Conservation (phyloP, 306 rosid species). For the Adenanthera pavonina region DNA sequence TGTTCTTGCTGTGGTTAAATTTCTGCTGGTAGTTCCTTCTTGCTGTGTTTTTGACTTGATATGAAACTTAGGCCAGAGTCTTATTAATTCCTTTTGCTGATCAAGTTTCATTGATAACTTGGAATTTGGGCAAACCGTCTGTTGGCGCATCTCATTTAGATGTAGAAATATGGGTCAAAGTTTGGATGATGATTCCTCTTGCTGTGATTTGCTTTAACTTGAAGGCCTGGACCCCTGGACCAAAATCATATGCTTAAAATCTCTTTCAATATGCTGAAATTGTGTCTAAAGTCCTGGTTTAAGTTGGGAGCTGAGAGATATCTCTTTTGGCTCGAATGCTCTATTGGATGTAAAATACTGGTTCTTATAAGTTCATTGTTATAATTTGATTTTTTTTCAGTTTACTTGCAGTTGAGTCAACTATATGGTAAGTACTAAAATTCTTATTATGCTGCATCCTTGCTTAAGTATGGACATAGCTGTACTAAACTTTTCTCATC, state of each 20-base stretch:
- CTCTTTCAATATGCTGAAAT: neutral
- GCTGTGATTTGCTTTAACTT: neutral
- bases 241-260: neutral
- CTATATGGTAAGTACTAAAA: conserved; percentile 52
- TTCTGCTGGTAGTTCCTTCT: too few relatives aligned
- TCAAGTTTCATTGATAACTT: too few relatives aligned
- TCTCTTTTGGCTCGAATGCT: neutral
- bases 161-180: too few relatives aligned
- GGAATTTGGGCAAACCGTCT: too few relatives aligned
- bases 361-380: neutral
- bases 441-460: neutral
- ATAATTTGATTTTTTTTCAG: conserved; percentile 44
- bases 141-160: too few relatives aligned
- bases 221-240: neutral
- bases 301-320: neutral
- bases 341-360: neutral
- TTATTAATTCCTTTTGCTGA: too few relatives aligned
- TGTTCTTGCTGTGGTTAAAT: too few relatives aligned
- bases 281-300: neutral
- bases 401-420: conserved; percentile 75
- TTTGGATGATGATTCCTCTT: neutral
- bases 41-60: too few relatives aligned
- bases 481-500: conserved; percentile 15
- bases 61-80: too few relatives aligned
- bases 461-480: neutral